Evolutionary conservation across 345 rosid genomes (phyloP).

Genomic region (Eucalyptus erythrocorys): DNA sequence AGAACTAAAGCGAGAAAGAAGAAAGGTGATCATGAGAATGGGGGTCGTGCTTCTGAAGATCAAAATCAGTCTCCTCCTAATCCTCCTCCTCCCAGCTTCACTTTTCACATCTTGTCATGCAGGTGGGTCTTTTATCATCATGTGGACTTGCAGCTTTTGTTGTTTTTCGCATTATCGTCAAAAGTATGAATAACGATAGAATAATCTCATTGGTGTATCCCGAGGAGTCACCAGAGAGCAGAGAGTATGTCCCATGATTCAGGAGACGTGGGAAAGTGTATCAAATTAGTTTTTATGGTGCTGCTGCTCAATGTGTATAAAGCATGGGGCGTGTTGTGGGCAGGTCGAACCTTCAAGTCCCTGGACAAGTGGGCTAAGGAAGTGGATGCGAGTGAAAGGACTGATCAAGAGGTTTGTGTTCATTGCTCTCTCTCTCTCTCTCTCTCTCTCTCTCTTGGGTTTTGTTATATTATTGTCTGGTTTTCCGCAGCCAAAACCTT

Average conservation of each 20-base stretch:
- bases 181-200: background rate
- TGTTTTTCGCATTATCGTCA: background rate
- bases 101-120: background rate
- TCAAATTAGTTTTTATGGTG: background rate
- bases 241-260: background rate
- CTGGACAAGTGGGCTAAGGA: background rate
- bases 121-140: background rate
- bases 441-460: background rate
- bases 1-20: background rate
- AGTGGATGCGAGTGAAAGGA: background rate
- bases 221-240: background rate
- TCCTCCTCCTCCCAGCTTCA: background rate
- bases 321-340: background rate
- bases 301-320: background rate
- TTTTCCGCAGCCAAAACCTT: background rate
- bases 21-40: background rate
- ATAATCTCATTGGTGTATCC: background rate
- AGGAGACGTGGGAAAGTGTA: background rate
- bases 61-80: background rate
- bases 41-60: background rate
- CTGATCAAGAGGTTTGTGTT: background rate
- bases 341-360: background rate
- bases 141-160: background rate
- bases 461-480: background rate
- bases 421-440: background rate